Percentiles rank a stretch among this genome's conserved stretches.
Conservation (phyloP, 179 eudicot genomes). For the Gypsophila paniculata region DNA sequence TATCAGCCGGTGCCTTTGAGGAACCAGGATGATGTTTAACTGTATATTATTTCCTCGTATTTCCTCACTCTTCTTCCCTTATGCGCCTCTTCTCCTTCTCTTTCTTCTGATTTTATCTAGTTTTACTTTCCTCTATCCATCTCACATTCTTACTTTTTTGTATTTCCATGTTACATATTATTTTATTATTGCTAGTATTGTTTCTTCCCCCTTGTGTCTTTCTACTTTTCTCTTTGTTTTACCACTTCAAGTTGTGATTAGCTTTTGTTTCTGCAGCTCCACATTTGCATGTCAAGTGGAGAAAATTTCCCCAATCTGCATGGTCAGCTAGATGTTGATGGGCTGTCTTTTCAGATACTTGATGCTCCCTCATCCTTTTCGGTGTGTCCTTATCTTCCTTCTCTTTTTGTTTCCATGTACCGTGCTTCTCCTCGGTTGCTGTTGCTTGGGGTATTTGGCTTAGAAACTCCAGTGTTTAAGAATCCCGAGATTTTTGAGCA, state of each 20-base stretch:
- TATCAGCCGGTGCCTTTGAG: neutral
- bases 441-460: neutral
- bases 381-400: conserved; percentile 43
- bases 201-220: neutral
- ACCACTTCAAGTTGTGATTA: neutral
- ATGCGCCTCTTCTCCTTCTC: neutral
- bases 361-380: conserved; percentile 85
- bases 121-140: neutral
- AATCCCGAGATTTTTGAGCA: neutral
- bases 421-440: neutral
- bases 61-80: neutral
- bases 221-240: neutral
- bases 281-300: conserved; percentile 88
- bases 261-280: conserved; percentile 53
- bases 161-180: neutral
- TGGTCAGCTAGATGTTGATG: conserved; percentile 90
- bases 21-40: neutral
- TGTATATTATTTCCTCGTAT: neutral
- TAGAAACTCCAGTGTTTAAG: neutral
- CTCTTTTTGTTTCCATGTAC: neutral
- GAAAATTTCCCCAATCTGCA: conserved; percentile 90
- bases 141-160: neutral
- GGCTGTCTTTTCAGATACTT: conserved; percentile 74
- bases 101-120: neutral
- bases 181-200: neutral